Conservation (phyloP, 1,139 yeast species). For the Blastobotrys persicus region DNA sequence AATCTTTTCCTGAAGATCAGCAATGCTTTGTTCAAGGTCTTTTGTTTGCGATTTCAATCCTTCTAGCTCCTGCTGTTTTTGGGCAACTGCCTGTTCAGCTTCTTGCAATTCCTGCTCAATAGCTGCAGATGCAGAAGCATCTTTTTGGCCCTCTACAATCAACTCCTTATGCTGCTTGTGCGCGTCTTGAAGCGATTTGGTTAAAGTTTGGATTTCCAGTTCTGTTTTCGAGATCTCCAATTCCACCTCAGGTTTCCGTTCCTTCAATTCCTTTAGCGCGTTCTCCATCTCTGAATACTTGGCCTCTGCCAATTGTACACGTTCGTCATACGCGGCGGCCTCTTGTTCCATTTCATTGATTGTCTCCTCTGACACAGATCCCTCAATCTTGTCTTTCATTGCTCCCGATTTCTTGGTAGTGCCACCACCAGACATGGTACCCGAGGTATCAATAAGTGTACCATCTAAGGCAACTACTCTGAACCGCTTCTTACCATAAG, state of each 20-base stretch:
- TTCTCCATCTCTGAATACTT: conserved; percentile 59
- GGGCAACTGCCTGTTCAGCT: conserved; percentile 42
- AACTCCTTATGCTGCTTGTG: conserved; percentile 33
- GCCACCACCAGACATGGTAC: conserved; percentile 98
- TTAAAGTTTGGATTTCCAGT: conserved; percentile 65
- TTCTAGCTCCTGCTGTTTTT: conserved; percentile 42
- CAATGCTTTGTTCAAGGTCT: conserved; percentile 58
- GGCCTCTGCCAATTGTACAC: conserved; percentile 50
- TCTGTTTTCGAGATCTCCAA: conserved; percentile 55
- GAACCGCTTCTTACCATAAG: conserved; percentile 77
- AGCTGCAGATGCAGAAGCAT: conserved; percentile 12
- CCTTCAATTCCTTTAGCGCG: conserved; percentile 56
- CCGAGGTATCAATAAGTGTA: conserved; percentile 87
- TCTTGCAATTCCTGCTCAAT: conserved; percentile 33
- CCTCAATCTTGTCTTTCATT: conserved; percentile 49
- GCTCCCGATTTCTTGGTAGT: conserved; percentile 60
- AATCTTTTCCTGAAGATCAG: conserved; percentile 65
- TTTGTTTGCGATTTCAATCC: conserved; percentile 54
- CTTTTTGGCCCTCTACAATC: conserved; percentile 20
- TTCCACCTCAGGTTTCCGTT: conserved; percentile 70
- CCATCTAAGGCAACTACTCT: conserved; percentile 94
- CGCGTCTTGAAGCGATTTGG: conserved; percentile 48
- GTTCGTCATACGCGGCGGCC: conserved; percentile 53
- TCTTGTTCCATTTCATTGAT: conserved; percentile 56
- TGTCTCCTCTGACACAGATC: conserved; percentile 54